Base-by-base conservation (phyloP, 176 grass and related monocot genomes). In the Avena eriantha region DNA sequence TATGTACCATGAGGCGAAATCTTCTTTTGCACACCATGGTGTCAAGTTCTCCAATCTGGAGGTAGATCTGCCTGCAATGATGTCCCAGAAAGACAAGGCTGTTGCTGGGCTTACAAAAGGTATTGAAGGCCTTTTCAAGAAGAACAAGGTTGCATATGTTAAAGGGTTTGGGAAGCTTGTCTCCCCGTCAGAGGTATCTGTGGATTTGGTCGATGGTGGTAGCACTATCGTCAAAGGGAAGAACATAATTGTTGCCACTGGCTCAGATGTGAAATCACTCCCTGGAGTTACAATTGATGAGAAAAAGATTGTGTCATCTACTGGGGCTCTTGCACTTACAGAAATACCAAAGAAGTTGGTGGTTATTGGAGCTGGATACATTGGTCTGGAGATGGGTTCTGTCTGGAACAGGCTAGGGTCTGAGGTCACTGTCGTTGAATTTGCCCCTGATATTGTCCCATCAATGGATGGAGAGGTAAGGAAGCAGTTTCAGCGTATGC, bases 61-160 rank as follows among this genome's bases (percentile, higher is more conserved):
- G 83, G 57, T 97, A 3, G 95, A 97, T 69, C 78, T 97, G 49
- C 83, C 84, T 68, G 95, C 95, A 18, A 97, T 94, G 95, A 85
- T 94, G 95, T 58, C 92, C 61, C 95, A 97, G 59, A 97, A 97
- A 89, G 90, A 94, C 83, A 97, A 97, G 43, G 95, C 95, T 29
- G 95, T 97, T 18, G 19, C 90, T 80, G 95, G 95, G 48, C 88
- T 97, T 29, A 97, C 90, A 21, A 91, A 87, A 15, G 95, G 95
- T 31, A 94, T 97, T 46, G 95, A 94, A 90, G 95, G 95, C 3
- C 81, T 97, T 13, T 92, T 97, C 33, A 97, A 97, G 86, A 97
- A 97, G 77, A 97, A 97, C 88, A 97, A 97, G 69, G 92, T 94
- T 33, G 84, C 61, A 10, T 97, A 97, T 46, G 92, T 97, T 63